Base-by-base conservation (phyloP, 176 grass and related monocot species). In the Triticum turgidum region DNA sequence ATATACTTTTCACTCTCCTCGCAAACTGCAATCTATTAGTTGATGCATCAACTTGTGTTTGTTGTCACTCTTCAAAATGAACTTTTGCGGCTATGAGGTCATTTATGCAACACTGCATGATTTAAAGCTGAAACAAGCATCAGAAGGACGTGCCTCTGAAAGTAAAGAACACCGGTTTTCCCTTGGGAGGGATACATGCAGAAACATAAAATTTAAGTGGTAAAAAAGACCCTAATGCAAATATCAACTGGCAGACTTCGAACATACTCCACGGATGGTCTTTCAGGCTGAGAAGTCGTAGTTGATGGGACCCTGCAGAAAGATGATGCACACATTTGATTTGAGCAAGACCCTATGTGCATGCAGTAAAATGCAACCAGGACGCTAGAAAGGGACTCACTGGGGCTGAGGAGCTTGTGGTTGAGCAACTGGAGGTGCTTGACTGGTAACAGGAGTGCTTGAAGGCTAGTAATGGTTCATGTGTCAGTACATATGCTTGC, bases 381-480 rank as follows among this genome's bases (percentile, higher is more conserved):
- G 39, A 83, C 25, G 15, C 10, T 58, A 72, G 34, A 34, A 71
- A 80, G 21, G 33, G 25, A 89, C 96, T 92, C 83, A 95, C 93
- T 20, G 84, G 49, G 79, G 69, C 77, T 89, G 91, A 82, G 87
- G 82, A 86, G 87, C 65, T 82, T 83, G 86, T 37, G 1, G 83
- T 90, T 69, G 67, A 86, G 85, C 76, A 78, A 91, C 91, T 63
- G 78, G 68, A 88, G 89, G 77, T 21, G 52, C 65, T 81, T 86
- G 90, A 34, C 71, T 86, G 77, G 80, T 82, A 59, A 80, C 78
- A 89, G 93, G 73, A 79, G 91, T 85, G 21, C 82, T 73, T 65
- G 86, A 77, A 86, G 91, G 62, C 96, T 98, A 79, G 54, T 65
- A 87, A 89, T 54, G 47, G 21, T 80, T 87, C 65, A 88, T 65